Base-by-base conservation (phyloP, 371 early-diverging fungal species). In the Circinella umbellata region DNA sequence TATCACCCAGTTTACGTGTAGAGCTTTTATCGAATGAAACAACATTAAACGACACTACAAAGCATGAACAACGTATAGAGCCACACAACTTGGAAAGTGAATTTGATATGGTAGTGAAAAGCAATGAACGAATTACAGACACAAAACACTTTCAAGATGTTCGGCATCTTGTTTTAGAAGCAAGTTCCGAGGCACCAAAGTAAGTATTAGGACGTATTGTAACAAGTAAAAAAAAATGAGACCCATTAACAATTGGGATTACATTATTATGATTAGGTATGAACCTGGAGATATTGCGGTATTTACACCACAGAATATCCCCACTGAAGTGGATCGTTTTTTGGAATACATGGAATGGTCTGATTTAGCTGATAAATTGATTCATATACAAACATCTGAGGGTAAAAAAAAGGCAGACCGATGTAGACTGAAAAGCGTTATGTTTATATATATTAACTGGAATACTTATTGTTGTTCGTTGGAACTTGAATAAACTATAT, bases 101-200 rank as follows among this genome's bases (percentile, higher is more conserved):
- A 62, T 83, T 84, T 51, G 49, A 80, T 62, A 76, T 85, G 9
- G 70, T 69, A 2, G 67, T 92, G 7, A 71, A 80, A 27, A 64
- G 77, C 20, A 91, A 88, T 59, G 72, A 85, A 51, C 80, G 98
- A 13, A 85, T 97, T 54, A 96, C 98, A 3, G 76, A 92, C 4
- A 48, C 63, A 3, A 88, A 89, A 42, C 98, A 98, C 71, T 95
- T 95, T 70, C 98, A 97, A 78, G 98, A 97, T 73, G 94, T 95
- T 4, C 87, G 96, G 9, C 94, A 92, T 65, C 63, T 98, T 14
- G 86, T 79, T 34, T 77, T 94, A 13, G 68, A 71, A 8, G 70
- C 78, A 9, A 67, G 73, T 46, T 34, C 71, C 18, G 48, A 72
- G 0, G 66, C 14, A 51, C 17, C 51, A 51, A 51, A 51, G 51